Evolutionary conservation across 352 stramenopile genomes (phyloP).

Genomic region (Globisporangium splendens): DNA sequence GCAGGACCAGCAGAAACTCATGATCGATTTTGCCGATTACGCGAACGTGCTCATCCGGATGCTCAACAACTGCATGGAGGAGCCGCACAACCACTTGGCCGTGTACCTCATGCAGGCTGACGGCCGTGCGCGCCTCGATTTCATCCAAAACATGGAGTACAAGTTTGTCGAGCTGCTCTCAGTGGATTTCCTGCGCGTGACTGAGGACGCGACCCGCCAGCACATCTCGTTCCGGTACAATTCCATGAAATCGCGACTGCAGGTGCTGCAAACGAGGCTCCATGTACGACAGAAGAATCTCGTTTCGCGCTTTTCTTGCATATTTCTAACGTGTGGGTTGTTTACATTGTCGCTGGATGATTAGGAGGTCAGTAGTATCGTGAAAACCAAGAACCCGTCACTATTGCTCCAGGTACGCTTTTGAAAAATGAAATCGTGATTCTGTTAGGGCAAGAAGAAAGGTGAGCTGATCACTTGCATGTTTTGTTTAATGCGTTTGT

Average conservation of each 20-base stretch:
- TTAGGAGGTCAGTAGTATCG: conserved; percentile 90
- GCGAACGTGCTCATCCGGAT: conserved; percentile 92
- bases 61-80: conserved; percentile 95
- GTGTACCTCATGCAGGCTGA: conserved; percentile 93
- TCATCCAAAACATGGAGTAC: conserved; percentile 97
- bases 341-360: conserved; percentile 11
- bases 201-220: conserved; percentile 89
- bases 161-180: conserved; percentile 95
- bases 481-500: neutral
- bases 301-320: neutral
- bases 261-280: conserved; percentile 89
- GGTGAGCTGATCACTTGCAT: no score
- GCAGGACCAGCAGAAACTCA: conserved; percentile 94
- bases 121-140: conserved; percentile 88
- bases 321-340: neutral
- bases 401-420: conserved; percentile 85
- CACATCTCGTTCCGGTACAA: conserved; percentile 94
- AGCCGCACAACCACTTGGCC: conserved; percentile 91
- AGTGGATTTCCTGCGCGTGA: conserved; percentile 86
- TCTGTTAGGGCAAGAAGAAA: no score
- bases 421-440: neutral
- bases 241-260: conserved; percentile 90
- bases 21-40: conserved; percentile 95
- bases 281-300: conserved; percentile 40
- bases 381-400: conserved; percentile 94